These are phyloP conservation scores for Grifola frondosa DNA, from an alignment of 1,284 basidiomycete genomes.

Conservation along the genomic window DNA sequence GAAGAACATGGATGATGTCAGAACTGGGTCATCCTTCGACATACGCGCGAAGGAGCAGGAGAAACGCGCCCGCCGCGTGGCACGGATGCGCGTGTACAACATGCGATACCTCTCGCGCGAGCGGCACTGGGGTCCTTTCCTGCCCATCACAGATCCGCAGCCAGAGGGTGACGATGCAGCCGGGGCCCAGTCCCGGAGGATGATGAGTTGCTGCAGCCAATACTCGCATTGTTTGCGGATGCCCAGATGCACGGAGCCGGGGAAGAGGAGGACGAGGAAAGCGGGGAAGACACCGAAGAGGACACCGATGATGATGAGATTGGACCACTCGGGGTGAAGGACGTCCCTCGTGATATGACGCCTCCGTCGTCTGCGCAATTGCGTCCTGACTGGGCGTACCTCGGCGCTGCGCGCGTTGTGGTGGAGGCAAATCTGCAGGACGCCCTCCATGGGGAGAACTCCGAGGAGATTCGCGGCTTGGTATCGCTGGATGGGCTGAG, in stretches of 20 bases:
- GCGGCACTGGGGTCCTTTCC: conserved; percentile 49
- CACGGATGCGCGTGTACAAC: conserved; percentile 46
- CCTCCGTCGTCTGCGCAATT: conserved; percentile 13
- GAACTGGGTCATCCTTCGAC: too few species aligned
- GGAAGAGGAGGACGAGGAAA: conserved; percentile 18
- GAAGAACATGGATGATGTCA: too few species aligned
- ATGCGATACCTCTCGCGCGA: conserved; percentile 43
- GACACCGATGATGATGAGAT: conserved; percentile 23
- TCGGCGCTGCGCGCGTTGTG: conserved; percentile 28
- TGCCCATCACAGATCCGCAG: conserved; percentile 18
- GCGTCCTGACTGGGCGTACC: conserved; percentile 31
- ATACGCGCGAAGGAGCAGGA: conserved; percentile 26
- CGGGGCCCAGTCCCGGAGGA: too few species aligned
- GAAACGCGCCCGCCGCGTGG: conserved; percentile 13
- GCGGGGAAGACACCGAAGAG: conserved; percentile 22
- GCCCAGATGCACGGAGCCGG: conserved; percentile 1
- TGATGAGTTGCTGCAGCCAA: neutral
- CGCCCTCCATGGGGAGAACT: conserved; percentile 14
- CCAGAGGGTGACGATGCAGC: too few species aligned
- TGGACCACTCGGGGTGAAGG: neutral
- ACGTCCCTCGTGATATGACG: neutral
- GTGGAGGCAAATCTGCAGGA: conserved; percentile 29
- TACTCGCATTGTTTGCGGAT: conserved; percentile 1
- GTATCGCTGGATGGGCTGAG: conserved; percentile 44
- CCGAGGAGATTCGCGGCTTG: conserved; percentile 35